Conservation (phyloP, 2,329 filamentous ascomycete genomes). For the Drechslera avenae region DNA sequence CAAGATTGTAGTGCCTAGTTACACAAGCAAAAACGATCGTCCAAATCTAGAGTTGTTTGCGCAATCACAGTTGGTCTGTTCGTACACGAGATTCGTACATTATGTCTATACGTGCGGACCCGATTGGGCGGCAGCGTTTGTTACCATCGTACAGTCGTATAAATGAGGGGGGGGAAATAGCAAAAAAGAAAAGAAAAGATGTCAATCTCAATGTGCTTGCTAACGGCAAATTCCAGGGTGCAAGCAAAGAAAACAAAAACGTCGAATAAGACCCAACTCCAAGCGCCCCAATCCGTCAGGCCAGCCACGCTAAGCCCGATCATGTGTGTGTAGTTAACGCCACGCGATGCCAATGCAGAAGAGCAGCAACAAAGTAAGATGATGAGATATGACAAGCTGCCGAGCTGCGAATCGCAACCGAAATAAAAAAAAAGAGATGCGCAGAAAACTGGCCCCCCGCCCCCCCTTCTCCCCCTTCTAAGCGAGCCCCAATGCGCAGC, state of each 20-base stretch:
- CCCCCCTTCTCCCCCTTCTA: background rate
- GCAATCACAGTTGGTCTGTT: background rate
- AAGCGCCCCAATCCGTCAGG: constrained; percentile 1
- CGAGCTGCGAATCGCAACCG: background rate
- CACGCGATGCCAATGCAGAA: background rate
- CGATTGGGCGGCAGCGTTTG: background rate
- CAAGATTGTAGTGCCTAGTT: background rate
- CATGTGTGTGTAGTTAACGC: constrained; percentile 1
- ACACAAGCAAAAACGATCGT: background rate
- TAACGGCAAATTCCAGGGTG: background rate
- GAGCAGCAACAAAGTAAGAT: background rate
- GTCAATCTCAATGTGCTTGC: background rate
- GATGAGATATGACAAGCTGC: background rate
- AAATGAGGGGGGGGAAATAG: no score
- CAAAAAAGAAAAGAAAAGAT: no score
- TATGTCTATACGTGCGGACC: background rate
- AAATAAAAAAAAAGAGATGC: background rate
- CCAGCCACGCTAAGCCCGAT: background rate
- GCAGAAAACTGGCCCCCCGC: no score
- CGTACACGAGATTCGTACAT: constrained; percentile 1
- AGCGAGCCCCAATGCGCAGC: background rate
- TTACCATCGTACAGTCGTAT: background rate
- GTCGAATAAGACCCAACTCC: background rate
- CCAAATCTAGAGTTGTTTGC: background rate
- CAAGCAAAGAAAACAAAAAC: background rate